Conservation (phyloP, 2,329 filamentous ascomycete genomes). For the Botryotinia calthae region DNA sequence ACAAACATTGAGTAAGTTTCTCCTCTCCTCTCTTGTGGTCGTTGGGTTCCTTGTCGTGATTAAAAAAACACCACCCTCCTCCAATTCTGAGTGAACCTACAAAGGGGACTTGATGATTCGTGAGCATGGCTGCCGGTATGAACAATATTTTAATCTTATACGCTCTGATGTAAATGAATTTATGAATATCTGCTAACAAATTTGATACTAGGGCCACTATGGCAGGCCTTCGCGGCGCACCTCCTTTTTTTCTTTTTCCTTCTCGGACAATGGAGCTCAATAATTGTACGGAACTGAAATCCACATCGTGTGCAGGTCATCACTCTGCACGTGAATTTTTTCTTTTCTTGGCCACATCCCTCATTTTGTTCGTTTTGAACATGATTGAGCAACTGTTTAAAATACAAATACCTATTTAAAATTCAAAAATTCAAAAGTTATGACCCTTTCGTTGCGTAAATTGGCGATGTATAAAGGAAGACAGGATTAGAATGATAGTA, state of each 20-base stretch:
- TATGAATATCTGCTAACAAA: neutral
- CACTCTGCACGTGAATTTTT: neutral
- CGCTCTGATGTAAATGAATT: neutral
- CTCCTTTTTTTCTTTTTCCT: neutral
- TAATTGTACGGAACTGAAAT: neutral
- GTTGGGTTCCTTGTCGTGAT: too few relatives aligned
- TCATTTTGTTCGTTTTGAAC: neutral
- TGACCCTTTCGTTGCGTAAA: rapidly evolving
- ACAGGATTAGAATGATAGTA: neutral
- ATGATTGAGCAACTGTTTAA: rapidly evolving
- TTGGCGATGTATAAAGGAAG: neutral
- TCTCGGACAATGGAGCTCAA: neutral
- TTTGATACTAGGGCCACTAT: neutral
- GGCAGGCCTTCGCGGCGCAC: neutral
- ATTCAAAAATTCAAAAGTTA: neutral
- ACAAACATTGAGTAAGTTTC: neutral
- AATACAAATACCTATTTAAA: neutral
- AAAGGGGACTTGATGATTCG: too few relatives aligned
- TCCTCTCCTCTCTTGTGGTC: neutral
- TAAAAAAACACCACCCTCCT: too few relatives aligned
- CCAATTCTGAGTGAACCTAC: too few relatives aligned
- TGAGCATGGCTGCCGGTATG: too few relatives aligned
- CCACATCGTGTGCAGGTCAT: neutral
- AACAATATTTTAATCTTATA: too few relatives aligned
- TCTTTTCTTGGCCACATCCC: neutral